These are phyloP conservation scores for Zizania palustris DNA, from an alignment of 202 grass and related monocot genomes.

Conservation along the genomic window DNA sequence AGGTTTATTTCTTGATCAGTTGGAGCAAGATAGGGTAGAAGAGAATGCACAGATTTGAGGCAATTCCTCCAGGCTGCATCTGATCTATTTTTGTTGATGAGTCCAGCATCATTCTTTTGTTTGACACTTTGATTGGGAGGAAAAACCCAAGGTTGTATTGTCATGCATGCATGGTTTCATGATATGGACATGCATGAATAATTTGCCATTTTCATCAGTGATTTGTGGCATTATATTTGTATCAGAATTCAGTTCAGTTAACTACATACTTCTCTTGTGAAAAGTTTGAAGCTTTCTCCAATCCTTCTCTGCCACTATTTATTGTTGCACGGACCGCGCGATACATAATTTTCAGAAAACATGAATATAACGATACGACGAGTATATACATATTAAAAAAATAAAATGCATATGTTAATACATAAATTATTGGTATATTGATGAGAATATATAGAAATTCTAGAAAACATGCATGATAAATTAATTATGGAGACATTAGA, in stretches of 20 bases:
- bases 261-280: background rate
- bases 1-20: background rate
- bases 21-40: background rate
- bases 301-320: background rate
- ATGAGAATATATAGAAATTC: too few relatives aligned
- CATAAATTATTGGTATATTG: too few relatives aligned
- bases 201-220: background rate
- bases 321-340: too few relatives aligned
- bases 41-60: slow-evolving; percentile 7
- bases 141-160: background rate
- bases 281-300: background rate
- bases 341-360: too few relatives aligned
- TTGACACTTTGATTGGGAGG: background rate
- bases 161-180: background rate
- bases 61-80: background rate
- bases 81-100: background rate
- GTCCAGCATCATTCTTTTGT: slow-evolving; percentile 7
- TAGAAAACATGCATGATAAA: too few relatives aligned
- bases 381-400: too few relatives aligned
- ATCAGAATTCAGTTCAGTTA: background rate
- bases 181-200: too few relatives aligned
- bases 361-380: too few relatives aligned
- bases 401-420: too few relatives aligned
- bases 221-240: too few relatives aligned
- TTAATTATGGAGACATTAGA: too few relatives aligned